Percentiles rank a stretch among this genome's conserved stretches.
Conservation (phyloP, 179 eudicot genomes). For the Drosera spatulata region DNA sequence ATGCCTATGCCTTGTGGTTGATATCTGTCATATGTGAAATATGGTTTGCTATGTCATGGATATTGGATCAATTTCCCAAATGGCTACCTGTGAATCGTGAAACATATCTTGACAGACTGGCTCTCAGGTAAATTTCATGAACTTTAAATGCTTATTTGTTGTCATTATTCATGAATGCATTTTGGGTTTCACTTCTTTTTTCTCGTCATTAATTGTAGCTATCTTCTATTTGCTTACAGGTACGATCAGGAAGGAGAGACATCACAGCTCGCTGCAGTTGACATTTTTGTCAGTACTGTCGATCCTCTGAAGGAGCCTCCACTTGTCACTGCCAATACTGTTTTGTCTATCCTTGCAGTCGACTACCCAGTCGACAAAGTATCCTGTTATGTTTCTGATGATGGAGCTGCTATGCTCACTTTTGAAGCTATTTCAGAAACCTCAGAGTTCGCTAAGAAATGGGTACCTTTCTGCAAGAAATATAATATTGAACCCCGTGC, state of each 20-base stretch:
- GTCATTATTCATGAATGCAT: background rate
- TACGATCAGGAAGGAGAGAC: slow-evolving; percentile 52
- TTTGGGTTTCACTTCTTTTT: background rate
- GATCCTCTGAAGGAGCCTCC: slow-evolving; percentile 60
- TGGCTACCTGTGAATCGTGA: slow-evolving; percentile 44
- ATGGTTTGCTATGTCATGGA: slow-evolving; percentile 43
- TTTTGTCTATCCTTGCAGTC: slow-evolving; percentile 48
- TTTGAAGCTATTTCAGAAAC: slow-evolving; percentile 59
- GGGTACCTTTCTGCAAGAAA: slow-evolving; percentile 50
- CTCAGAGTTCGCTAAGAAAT: slow-evolving; percentile 45
- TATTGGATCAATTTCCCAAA: slow-evolving; percentile 45
- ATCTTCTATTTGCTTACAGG: slow-evolving; percentile 12
- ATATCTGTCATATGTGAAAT: slow-evolving; percentile 41
- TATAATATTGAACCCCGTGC: slow-evolving; percentile 51
- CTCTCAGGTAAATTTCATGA: slow-evolving; percentile 24
- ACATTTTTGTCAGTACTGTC: slow-evolving; percentile 54
- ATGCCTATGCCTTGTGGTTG: slow-evolving; percentile 38
- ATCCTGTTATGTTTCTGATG: slow-evolving; percentile 57
- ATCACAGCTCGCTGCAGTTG: slow-evolving; percentile 47
- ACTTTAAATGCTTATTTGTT: too few species aligned
- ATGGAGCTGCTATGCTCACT: slow-evolving; percentile 56
- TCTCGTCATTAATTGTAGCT: background rate
- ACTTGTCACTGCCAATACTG: slow-evolving; percentile 54
- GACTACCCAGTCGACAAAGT: slow-evolving; percentile 62
- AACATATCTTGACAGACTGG: slow-evolving; percentile 42